Base-by-base conservation (phyloP, 768 basidiomycete genomes). In the Hydnomerulius pinastri region DNA sequence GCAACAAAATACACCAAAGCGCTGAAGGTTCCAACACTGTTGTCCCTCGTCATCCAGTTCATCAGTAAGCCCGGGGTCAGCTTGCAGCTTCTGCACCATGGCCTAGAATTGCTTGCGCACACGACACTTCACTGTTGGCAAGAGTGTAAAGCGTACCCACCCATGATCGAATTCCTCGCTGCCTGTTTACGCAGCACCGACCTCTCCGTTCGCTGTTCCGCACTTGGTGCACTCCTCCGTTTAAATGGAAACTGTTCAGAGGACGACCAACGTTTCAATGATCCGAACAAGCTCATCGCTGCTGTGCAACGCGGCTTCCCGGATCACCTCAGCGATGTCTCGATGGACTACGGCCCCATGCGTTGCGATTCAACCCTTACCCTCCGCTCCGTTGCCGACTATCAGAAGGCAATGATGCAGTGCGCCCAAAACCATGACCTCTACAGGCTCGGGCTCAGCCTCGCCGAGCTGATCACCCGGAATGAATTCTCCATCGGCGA, bases 401-500 rank as follows among this genome's bases (percentile, higher is more conserved):
- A 75, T 58, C 79, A 81, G 48, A 66, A 68, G 3, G 82, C 81
- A 8, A 80, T 87, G 77, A 71, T 82, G 68, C 47, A 66, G 12
- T 74, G 66, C 51, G 72, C 72, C 0, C 71, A 76, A 43, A 75
- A 79, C 54, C 68, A 63, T 27, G 75, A 87, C 57, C 56, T 86
- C 4, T 75, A 77, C 55, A 51, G 70, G 4, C 73, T 87, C 3
- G 85, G 82, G 1, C 55, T 78, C 30, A 71, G 68, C 32, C 68
- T 84, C 21, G 76, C 77, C 1, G 64, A 70, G 6, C 66, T 80
- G 38, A 80, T 88, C 55, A 63, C 78, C 9, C 67, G 71, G 38
- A 84, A 82, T 7, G 85, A 87, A 56, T 85, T 82, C 59, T 78
- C 82, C 4, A 73, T 86, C 47, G 62, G 71, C 5, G 77, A 86